Percentiles rank a stretch among this genome's conserved stretches.
phyloP scores from a whole-genome alignment of 1,284 basidiomycete species.

The Naganishia sp. region DNA sequence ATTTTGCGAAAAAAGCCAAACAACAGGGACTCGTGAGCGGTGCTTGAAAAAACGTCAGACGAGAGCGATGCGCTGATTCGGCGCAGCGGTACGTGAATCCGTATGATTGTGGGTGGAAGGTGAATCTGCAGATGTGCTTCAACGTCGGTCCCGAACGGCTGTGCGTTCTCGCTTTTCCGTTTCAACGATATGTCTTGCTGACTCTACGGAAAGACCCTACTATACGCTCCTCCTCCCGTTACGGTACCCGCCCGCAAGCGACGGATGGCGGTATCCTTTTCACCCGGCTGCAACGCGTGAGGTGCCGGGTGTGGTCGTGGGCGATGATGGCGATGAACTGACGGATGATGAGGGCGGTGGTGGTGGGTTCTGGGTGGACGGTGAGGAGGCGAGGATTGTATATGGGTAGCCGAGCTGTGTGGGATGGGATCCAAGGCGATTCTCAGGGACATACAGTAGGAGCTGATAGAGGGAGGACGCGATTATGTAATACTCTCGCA shows the following conservation, averaged over 20 bases:
- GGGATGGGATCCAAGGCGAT: background rate
- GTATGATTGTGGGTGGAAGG: conserved; percentile 77
- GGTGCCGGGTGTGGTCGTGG: conserved; percentile 30
- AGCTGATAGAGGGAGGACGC: too few relatives aligned
- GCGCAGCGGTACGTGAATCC: conserved; percentile 78
- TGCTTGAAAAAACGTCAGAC: too few relatives aligned
- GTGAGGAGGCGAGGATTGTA: background rate
- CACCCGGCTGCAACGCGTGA: conserved; percentile 35
- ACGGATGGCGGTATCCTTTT: conserved; percentile 69
- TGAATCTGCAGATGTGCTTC: conserved; percentile 83
- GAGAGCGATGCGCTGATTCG: background rate
- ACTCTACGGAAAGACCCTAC: conserved; percentile 59
- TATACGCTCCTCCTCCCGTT: conserved; percentile 80
- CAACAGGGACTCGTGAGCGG: conserved; percentile 67
- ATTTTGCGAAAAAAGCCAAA: conserved; percentile 71
- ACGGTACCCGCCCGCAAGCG: conserved; percentile 75
- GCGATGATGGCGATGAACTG: conserved; percentile 54
- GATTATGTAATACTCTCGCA: too few relatives aligned
- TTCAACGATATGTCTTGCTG: background rate
- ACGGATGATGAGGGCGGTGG: conserved; percentile 60
- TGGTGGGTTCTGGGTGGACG: conserved; percentile 38
- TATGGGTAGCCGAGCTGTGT: background rate
- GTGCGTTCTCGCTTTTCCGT: conserved; percentile 58
- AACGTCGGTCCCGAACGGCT: conserved; percentile 78
- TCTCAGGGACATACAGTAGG: too few relatives aligned